Base-by-base conservation (phyloP, 768 basidiomycete species). In the Omphalotus guepiniiformis region DNA sequence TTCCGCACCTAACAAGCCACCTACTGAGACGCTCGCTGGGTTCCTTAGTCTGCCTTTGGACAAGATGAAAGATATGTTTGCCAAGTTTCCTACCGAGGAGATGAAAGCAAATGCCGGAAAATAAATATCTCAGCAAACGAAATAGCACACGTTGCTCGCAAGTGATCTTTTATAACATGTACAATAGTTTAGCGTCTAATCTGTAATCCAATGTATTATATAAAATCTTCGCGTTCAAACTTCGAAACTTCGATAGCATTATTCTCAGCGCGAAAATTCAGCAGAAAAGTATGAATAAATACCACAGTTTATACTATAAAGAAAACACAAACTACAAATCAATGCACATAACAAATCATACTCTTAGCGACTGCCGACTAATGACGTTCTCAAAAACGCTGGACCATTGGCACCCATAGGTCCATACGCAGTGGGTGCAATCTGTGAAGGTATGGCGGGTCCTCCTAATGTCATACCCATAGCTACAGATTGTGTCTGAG, bases 351-450 rank as follows among this genome's bases (percentile, higher is more conserved):
- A 53, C 51, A 54, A 48, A 45, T 51, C 48, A 28, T 26, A 35
- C 55, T 41, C 39, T 67, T 68, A 78, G 56, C 79, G 69, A 42
- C 73, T 73, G 7, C 74, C 74, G 35, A 80, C 80, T 45, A 85
- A 72, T 52, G 80, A 69, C 35, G 81, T 73, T 51, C 85, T 77
- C 67, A 86, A 71, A 58, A 82, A 87, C 15, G 80, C 23, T 26
- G 45, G 79, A 26, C 80, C 83, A 57, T 76, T 82, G 13, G 65
- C 59, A 6, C 69, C 65, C 73, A 86, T 75, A 3, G 80, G 73
- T 18, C 75, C 79, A 61, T 84, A 86, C 36, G 79, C 71, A 47
- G 79, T 69, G 32, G 75, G 65, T 9, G 75, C 71, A 49, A 80
- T 63, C 16, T 73, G 63, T 22, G 75, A 68, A 30, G 74, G 71